Evolutionary conservation across 2,329 filamentous ascomycete species (phyloP).

Genomic region (Arthrobotrys iridis): DNA sequence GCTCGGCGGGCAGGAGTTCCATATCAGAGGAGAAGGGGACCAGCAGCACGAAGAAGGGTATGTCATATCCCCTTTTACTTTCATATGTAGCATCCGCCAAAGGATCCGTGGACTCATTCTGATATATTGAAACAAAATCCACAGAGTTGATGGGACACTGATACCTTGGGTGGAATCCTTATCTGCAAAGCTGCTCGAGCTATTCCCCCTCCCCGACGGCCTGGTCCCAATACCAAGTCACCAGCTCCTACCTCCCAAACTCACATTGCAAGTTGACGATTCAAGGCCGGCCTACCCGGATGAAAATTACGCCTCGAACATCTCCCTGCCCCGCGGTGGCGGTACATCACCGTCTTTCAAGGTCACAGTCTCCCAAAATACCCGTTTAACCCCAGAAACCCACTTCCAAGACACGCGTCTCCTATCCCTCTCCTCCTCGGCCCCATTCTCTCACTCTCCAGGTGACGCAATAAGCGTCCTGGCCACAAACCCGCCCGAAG

Average conservation of each 20-base stretch:
- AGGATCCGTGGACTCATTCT: neutral
- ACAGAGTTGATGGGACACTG: conserved; percentile 81
- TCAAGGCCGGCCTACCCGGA: neutral
- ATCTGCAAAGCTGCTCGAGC: conserved; percentile 71
- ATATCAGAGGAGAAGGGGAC: conserved; percentile 84
- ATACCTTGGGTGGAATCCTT: conserved; percentile 79
- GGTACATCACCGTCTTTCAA: conserved; percentile 56
- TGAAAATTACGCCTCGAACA: conserved; percentile 6
- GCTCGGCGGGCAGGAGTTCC: conserved; percentile 80
- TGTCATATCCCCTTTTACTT: conserved; percentile 56
- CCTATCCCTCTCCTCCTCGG: conserved; percentile 69
- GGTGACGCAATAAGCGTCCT: conserved; percentile 84
- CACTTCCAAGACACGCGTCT: conserved; percentile 97
- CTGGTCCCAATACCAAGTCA: conserved; percentile 77
- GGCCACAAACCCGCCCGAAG: conserved; percentile 83
- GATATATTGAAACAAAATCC: neutral
- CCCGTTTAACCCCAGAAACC: conserved; percentile 74
- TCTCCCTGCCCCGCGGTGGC: conserved; percentile 44
- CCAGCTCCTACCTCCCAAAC: conserved; percentile 79
- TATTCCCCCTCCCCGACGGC: conserved; percentile 75
- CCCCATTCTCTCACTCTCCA: conserved; percentile 68
- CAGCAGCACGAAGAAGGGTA: conserved; percentile 93
- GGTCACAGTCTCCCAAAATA: conserved; percentile 73
- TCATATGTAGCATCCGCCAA: conserved; percentile 9
- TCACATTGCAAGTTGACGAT: conserved; percentile 66